These are phyloP conservation scores for Trichoderma harzianum DNA, from an alignment of 2,329 filamentous ascomycete species.

Conservation along the genomic window DNA sequence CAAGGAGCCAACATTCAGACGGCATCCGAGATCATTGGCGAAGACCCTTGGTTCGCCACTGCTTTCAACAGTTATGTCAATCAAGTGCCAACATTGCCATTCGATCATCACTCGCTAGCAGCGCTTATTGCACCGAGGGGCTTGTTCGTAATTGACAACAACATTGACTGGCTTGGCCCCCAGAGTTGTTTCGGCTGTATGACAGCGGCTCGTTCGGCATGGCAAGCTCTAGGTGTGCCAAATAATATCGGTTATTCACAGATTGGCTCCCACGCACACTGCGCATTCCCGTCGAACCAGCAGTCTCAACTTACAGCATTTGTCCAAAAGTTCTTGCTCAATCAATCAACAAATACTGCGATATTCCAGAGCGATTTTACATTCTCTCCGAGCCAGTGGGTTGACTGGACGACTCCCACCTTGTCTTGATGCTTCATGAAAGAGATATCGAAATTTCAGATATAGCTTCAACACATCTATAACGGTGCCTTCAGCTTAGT, in stretches of 20 bases:
- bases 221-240: constrained; percentile 1
- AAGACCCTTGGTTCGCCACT: constrained; percentile 3
- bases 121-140: background rate
- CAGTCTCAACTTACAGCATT: constrained; percentile 5
- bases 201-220: constrained; percentile 3
- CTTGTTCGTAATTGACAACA: background rate
- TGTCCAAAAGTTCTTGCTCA: constrained; percentile 1
- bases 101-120: background rate
- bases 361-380: constrained; percentile 8
- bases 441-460: no score
- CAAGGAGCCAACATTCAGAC: constrained; percentile 11
- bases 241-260: constrained; percentile 2
- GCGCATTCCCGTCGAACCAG: constrained; percentile 1
- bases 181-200: constrained; percentile 10
- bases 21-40: constrained; percentile 4
- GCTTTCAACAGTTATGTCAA: constrained; percentile 7
- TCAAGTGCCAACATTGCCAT: background rate
- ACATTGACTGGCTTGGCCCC: constrained; percentile 7
- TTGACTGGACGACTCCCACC: background rate
- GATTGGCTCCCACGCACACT: constrained; percentile 9
- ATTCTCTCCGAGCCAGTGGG: background rate
- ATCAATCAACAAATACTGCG: background rate
- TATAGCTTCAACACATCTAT: background rate
- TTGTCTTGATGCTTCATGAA: background rate
- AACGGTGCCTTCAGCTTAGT: background rate